Base-by-base conservation (phyloP, 768 basidiomycete species). In the Crucibulum laeve region DNA sequence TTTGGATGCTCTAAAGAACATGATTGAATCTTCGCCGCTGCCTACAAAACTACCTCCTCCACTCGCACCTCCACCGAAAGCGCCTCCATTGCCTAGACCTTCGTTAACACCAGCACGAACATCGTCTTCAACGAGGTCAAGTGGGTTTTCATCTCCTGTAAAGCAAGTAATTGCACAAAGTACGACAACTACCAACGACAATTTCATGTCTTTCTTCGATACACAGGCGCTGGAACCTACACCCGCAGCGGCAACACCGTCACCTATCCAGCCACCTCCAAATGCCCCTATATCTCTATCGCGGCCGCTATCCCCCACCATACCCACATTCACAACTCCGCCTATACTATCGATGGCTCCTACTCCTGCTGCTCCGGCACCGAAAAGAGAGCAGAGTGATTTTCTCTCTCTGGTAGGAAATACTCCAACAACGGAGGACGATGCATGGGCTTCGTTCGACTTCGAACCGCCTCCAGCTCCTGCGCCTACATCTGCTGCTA, bases 41-140 rank as follows among this genome's bases (percentile, higher is more conserved):
- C 69, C 74, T 3, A 59, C 60, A 1, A 51, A 60, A 25, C 57
- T 80, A 41, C 76, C 77, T 17, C 71, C 76, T 8, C 76, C 70
- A 5, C 63, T 70, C 34, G 59, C 65, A n/a, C 68, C 65, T 36
- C 64, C 67, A 6, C 62, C 61, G 14, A 53, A 61, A 46, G 54
- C 61, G 15, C 52, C 52, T 21, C 54, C 35, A 22, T 38, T 25
- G 38, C 25, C 26, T 18, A 24, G 30, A n/a, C 42, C 42, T 23
- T 44, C 24, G 21, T 44, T 22, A 23, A 30, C 37, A 38, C 25
- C 34, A 22, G n/a, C n/a, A n/a, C n/a, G n/a, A n/a, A n/a, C n/a
- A n/a, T n/a, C 23, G 39, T 21, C 30, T 14, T 7, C 38, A 6
- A 24, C 40, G 7, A 32, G 19, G 17, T 35, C 32, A 8, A 24